Evolutionary conservation across 2,329 filamentous ascomycete species (phyloP), one percentile per base, ranked within the genome.

Genomic region (Penicillium hordei): DNA sequence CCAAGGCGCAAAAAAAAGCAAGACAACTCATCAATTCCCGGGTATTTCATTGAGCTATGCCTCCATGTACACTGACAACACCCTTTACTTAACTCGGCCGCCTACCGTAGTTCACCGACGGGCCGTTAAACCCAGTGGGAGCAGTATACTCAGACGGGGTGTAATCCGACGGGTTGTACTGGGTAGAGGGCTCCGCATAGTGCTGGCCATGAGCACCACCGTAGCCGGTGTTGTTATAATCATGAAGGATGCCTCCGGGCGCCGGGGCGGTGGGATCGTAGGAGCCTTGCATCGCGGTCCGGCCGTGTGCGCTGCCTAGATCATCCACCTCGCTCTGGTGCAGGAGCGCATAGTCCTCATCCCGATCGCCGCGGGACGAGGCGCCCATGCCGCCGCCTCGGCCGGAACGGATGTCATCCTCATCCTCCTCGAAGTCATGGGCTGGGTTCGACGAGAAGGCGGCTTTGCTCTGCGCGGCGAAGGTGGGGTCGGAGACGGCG

Each of bases 321-420:
- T 79, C 77, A 52, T 80, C 77, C 13, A 74, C 67, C 57, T 79
- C 77, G 59, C 67, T 77, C 59, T 79, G 76, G 48, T 83, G 77
- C 12, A 84, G 70, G 6, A 83, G 72, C 12, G 80, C 79, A 59
- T 83, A 83, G 61, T 83, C 81, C 50, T 81, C 77, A 48, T 81
- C 77, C 36, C 75, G 76, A 38, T 75, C 72, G 45, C 74, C 72
- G 57, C 74, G 75, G 48, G 66, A 75, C 53, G 69, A 76, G 54
- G 63, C 76, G 68, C 70, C 70, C 78, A 81, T 70, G 33, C 68
- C 70, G 27, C 68, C 70, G 27, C 59, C 68, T 25, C 75, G 71
- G 15, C 74, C 77, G 27, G 72, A 75, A 34, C 76, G 70, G 63
- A 79, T 77, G 55, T 79, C 78, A 23, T 75, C 74, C 39, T 77